Evolutionary conservation across 108 stramenopile species (phyloP), one percentile per base, ranked within the genome.

Genomic region (Nannochloropsis granulata): DNA sequence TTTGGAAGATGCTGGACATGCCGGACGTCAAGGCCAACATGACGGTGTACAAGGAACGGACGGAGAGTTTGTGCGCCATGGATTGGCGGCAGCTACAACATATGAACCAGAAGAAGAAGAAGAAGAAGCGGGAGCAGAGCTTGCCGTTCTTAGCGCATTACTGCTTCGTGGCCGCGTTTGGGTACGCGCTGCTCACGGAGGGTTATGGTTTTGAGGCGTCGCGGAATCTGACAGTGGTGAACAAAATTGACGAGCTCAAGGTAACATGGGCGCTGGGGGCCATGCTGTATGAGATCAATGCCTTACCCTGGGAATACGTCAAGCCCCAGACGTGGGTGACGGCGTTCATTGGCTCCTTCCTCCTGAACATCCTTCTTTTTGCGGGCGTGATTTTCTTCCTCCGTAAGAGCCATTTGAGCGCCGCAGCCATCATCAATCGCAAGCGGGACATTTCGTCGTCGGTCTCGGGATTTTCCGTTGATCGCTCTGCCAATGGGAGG

Each of bases 251-350:
- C 81, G 94, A 93, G 11, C 93, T 93, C 83, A 90, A 91, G 86
- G 88, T 84, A 23, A 92, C 92, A 25, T 96, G 95, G 95, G 93
- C 94, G 13, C 89, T 96, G 14, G 95, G 95, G 13, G 89, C 92
- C 44, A 94, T 93, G 79, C 89, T 96, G 16, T 96, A 95, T 86
- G 95, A 96, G 90, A 94, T 96, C 90, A 96, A 96, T 84, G 93
- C 92, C 14, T 86, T 95, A 24, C 94, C 94, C 14, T 95, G 94
- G 94, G 24, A 84, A 78, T 91, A 88, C 43, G 42, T 23, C 82
- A 44, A 24, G 34, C 26, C 26, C 81, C 14, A 25, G n/a, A 71
- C 56, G 16, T 71, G 56, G 56, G n/a, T 71, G 5, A 71, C 56
- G 10, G 56, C 56, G 21, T 71, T 71, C 11, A 71, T 71, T n/a